Base-by-base conservation (phyloP, 108 stramenopile species). In the Fragilaria crotonensis region DNA sequence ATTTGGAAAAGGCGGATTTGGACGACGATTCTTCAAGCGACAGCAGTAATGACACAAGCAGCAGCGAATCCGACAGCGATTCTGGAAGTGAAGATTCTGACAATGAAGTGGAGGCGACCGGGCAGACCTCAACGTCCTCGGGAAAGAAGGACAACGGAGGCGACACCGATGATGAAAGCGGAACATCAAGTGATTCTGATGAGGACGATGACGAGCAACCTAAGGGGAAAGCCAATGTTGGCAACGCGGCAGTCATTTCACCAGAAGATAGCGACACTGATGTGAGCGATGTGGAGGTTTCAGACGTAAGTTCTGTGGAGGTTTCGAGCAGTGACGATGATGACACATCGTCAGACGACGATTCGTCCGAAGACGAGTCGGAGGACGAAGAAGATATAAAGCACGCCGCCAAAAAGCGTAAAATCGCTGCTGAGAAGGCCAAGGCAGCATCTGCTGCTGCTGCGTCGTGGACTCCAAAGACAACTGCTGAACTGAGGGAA, bases 281-380 rank as follows among this genome's bases (percentile, higher is more conserved):
- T 68, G 91, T 93, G 26, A 85, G 84, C 48, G 85, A 89, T 80
- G 83, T 84, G 1, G 91, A 93, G 41, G 91, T 93, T 14, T 93
- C 87, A 19, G 87, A 86, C 72, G 91, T 93, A 19, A 89, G 85
- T 36, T 75, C 83, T 52, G 87, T 89, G 18, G 72, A 77, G 23
- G 77, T 76, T 33, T 66, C 70, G 31, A 57, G 61, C 18, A 73
- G 76, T 31, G 72, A 69, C 14, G 64, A 65, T 33, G 36, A 41
- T 41, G 36, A 41, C 14, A 49, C 64, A 28, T 48, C 60, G 7
- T 48, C 33, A 23, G 61, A 51, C 7, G 46, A 45, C 1, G 52
- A 60, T 28, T 60, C 61, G 22, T 62, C 61, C 1, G 36, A 41
- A 14, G 36, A 41, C 14, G 36, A 41, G 32, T 54, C 54, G 20